Conservation (phyloP, 768 basidiomycete genomes). For the Sarcodon aspratus region DNA sequence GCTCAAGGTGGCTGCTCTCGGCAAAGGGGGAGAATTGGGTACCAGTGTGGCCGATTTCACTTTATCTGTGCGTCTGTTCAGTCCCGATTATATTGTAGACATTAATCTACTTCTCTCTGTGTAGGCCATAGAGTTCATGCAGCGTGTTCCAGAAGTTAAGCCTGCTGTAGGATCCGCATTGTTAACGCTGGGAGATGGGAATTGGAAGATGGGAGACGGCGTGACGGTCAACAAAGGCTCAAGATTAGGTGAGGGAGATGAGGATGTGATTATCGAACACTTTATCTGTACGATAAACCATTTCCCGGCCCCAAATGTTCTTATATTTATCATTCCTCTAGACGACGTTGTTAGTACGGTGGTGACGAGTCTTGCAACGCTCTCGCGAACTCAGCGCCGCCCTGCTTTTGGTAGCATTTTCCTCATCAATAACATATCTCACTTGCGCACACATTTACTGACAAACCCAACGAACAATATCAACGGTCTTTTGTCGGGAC, state of each 20-base stretch:
- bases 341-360: conserved; percentile 68
- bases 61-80: conserved; percentile 29
- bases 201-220: conserved; percentile 89
- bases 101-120: neutral
- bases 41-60: conserved; percentile 56
- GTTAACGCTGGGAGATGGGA: conserved; percentile 69
- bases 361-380: conserved; percentile 43
- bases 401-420: conserved; percentile 66
- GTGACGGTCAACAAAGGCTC: conserved; percentile 43
- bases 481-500: conserved; percentile 42
- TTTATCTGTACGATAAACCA: conserved; percentile 39
- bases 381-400: conserved; percentile 49
- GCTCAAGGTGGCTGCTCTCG: conserved; percentile 50
- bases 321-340: conserved; percentile 14
- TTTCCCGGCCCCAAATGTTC: neutral
- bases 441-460: conserved; percentile 51
- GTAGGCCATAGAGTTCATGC: conserved; percentile 59
- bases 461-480: conserved; percentile 37
- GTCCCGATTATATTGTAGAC: neutral
- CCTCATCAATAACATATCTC: conserved; percentile 69
- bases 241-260: conserved; percentile 41
- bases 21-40: conserved; percentile 47
- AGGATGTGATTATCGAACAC: conserved; percentile 57
- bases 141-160: conserved; percentile 59
- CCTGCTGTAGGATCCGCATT: conserved; percentile 57